These are phyloP conservation scores for Sphaceloma murrayae DNA, from an alignment of 2,329 filamentous ascomycete species.

Conservation along the genomic window DNA sequence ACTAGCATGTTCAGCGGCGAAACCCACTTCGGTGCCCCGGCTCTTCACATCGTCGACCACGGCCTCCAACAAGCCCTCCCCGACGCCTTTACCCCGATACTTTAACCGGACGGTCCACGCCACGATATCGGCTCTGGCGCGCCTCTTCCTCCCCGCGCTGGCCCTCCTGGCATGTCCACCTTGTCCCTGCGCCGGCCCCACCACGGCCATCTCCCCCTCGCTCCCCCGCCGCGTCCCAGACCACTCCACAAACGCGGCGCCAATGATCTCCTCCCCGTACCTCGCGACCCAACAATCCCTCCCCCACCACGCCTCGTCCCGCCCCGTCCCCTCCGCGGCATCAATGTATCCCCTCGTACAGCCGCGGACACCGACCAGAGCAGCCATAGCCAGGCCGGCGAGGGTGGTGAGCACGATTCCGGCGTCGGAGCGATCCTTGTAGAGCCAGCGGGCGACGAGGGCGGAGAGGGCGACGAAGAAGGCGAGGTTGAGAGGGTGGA, in stretches of 20 bases:
- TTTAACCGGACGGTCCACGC: conserved; percentile 69
- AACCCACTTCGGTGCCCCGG: conserved; percentile 61
- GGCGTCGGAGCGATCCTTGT: conserved; percentile 38
- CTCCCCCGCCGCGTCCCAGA: conserved; percentile 38
- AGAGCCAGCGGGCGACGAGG: conserved; percentile 33
- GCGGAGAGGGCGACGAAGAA: conserved; percentile 32
- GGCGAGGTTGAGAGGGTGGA: conserved; percentile 45
- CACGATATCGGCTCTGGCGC: conserved; percentile 61
- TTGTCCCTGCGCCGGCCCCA: conserved; percentile 49
- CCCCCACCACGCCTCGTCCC: conserved; percentile 41
- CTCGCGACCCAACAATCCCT: conserved; percentile 61
- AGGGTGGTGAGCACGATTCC: conserved; percentile 49
- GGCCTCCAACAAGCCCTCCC: conserved; percentile 61
- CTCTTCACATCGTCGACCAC: conserved; percentile 59
- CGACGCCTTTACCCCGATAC: conserved; percentile 64
- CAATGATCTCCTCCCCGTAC: conserved; percentile 60
- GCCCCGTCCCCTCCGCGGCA: conserved; percentile 53
- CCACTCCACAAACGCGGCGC: conserved; percentile 58
- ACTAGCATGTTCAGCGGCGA: conserved; percentile 71
- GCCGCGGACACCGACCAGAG: conserved; percentile 53
- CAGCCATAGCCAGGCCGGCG: conserved; percentile 53
- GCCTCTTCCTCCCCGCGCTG: conserved; percentile 39
- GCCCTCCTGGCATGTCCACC: conserved; percentile 40
- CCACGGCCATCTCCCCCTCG: conserved; percentile 46
- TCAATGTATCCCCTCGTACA: conserved; percentile 52